These are phyloP conservation scores for Dipteronia dyeriana DNA, from an alignment of 345 rosid species.

Conservation along the genomic window DNA sequence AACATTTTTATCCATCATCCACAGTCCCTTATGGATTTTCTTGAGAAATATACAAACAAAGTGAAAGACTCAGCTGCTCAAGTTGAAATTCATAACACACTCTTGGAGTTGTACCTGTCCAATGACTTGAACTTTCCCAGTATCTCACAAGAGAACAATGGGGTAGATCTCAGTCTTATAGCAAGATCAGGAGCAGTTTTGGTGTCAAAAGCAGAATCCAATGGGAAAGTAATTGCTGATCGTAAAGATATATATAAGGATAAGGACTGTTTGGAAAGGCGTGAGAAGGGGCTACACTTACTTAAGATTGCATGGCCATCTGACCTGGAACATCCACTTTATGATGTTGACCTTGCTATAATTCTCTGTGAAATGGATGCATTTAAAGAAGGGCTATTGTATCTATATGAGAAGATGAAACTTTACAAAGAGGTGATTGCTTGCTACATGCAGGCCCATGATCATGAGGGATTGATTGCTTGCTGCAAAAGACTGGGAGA, in stretches of 20 bases:
- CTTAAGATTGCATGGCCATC: conserved; percentile 80
- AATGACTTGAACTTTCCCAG: conserved; percentile 88
- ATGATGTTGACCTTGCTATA: conserved; percentile 96
- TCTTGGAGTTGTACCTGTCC: conserved; percentile 87
- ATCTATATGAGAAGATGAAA: conserved; percentile 94
- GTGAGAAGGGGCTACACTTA: conserved; percentile 68
- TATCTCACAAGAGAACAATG: conserved; percentile 58
- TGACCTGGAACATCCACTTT: conserved; percentile 87
- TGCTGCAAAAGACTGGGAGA: conserved; percentile 96
- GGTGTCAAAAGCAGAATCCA: conserved; percentile 37
- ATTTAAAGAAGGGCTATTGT: conserved; percentile 81
- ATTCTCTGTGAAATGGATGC: conserved; percentile 96
- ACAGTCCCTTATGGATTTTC: conserved; percentile 80
- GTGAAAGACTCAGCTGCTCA: conserved; percentile 99
- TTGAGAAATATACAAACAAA: conserved; percentile 74
- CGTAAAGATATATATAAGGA: conserved; percentile 37
- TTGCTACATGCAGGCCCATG: conserved; percentile 97
- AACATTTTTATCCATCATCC: conserved; percentile 90
- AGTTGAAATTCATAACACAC: conserved; percentile 91
- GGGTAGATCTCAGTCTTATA: conserved; percentile 42
- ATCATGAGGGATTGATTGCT: conserved; percentile 90
- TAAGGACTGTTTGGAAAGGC: conserved; percentile 57
- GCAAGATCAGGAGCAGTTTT: conserved; percentile 41
- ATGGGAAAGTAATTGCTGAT: conserved; percentile 44
- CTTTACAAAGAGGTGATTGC: conserved; percentile 94